Conservation (phyloP, 345 rosid genomes). For the Euphorbia lathyris region DNA sequence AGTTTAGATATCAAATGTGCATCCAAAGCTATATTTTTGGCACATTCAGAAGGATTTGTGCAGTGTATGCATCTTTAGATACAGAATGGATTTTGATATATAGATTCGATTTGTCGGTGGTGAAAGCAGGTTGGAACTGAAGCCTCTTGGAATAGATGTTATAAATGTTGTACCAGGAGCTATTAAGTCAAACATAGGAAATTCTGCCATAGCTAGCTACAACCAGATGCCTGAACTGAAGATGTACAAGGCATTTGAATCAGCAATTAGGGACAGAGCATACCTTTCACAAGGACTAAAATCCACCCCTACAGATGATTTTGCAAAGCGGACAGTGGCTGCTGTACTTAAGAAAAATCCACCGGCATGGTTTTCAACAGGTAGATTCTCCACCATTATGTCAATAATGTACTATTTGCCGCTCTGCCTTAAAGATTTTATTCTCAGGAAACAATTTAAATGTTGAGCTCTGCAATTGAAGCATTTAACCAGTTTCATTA, state of each 20-base stretch:
- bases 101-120: not conserved
- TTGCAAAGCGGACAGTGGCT: slow-evolving; percentile 64
- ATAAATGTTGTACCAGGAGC: slow-evolving; percentile 79
- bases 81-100: not conserved
- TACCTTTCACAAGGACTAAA: slow-evolving; percentile 46
- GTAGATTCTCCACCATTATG: slow-evolving; percentile 52
- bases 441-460: slow-evolving; percentile 33
- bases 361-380: slow-evolving; percentile 75
- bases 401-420: slow-evolving; percentile 69
- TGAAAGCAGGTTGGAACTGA: slow-evolving; percentile 67
- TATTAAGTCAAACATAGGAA: slow-evolving; percentile 72
- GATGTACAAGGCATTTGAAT: slow-evolving; percentile 66
- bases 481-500: no score
- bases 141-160: slow-evolving; percentile 72
- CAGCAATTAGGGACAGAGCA: slow-evolving; percentile 53
- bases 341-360: slow-evolving; percentile 56
- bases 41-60: no score
- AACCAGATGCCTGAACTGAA: slow-evolving; percentile 73
- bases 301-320: slow-evolving; percentile 66
- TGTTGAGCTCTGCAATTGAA: not conserved
- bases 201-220: slow-evolving; percentile 51
- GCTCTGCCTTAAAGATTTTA: slow-evolving; percentile 49
- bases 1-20: not conserved
- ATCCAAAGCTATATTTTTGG: no score
- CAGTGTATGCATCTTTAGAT: no score